These are phyloP conservation scores for Xylaria telfairii DNA, from an alignment of 495 filamentous ascomycete species.

Conservation along the genomic window DNA sequence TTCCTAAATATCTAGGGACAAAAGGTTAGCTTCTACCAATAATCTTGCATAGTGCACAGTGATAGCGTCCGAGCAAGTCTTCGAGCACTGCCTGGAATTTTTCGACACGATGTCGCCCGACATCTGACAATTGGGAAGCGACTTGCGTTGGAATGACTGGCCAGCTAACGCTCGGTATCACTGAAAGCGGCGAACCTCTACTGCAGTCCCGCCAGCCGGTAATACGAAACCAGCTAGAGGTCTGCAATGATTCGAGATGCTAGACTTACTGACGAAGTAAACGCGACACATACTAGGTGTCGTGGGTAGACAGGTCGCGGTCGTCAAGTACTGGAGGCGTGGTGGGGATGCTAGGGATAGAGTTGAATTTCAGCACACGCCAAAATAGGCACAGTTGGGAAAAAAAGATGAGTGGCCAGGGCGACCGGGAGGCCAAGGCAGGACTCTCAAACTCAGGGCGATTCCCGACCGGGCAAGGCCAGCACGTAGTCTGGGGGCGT, in stretches of 20 bases:
- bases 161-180: background rate
- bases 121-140: background rate
- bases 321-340: constrained; percentile 8
- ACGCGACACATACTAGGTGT: background rate
- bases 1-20: background rate
- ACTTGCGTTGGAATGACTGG: background rate
- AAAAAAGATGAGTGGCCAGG: constrained; percentile 24
- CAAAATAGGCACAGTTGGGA: constrained; percentile 22
- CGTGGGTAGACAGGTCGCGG: constrained; percentile 5
- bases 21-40: background rate
- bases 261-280: background rate
- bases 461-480: constrained; percentile 25
- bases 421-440: constrained; percentile 8
- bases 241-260: background rate
- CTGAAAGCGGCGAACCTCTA: background rate
- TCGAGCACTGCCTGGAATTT: background rate
- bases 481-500: constrained; percentile 18
- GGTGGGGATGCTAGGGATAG: constrained; percentile 20
- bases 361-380: constrained; percentile 27
- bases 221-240: background rate
- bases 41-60: background rate
- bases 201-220: background rate
- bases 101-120: background rate
- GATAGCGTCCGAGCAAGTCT: background rate
- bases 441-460: constrained; percentile 16